A percentile compares a stretch with the other conserved stretches of the same genome.
These are phyloP conservation scores for Ormosia emarginata DNA, from an alignment of 306 rosid species.

Conservation along the genomic window DNA sequence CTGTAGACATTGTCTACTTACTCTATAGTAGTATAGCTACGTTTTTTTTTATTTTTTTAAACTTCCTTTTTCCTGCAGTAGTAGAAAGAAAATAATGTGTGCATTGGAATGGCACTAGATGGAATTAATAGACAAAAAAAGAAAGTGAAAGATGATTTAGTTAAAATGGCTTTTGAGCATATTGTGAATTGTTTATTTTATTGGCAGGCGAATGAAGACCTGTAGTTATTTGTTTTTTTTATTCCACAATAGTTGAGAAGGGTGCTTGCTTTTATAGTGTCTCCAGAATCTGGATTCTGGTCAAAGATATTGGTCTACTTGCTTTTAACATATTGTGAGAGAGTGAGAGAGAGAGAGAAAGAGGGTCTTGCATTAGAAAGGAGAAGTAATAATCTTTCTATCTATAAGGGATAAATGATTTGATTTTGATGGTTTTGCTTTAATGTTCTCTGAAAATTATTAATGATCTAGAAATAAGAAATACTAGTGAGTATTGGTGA, in stretches of 20 bases:
- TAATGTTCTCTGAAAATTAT: neutral
- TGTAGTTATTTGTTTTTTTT: slow-evolving; percentile 10
- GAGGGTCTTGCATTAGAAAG: slow-evolving; percentile 2
- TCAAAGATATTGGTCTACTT: slow-evolving; percentile 49
- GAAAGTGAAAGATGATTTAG: neutral
- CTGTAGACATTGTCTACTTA: neutral
- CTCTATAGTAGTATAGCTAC: neutral
- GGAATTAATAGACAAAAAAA: slow-evolving; percentile 3
- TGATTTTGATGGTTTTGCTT: slow-evolving; percentile 5
- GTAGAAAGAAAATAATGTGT: neutral
- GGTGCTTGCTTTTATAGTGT: slow-evolving; percentile 25
- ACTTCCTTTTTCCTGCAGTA: neutral
- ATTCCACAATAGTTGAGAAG: slow-evolving; percentile 13
- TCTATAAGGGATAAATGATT: neutral
- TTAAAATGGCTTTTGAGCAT: neutral
- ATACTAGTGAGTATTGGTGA: neutral
- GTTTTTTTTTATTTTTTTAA: neutral
- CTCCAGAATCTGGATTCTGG: slow-evolving; percentile 37
- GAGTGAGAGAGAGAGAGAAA: neutral
- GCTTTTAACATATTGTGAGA: slow-evolving; percentile 11
- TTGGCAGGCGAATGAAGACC: slow-evolving; percentile 5
- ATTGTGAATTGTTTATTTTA: slow-evolving; percentile 5
- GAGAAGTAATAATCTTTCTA: neutral
- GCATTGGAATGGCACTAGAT: neutral
- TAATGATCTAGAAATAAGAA: neutral